These are phyloP conservation scores for Boletus insuetus DNA, from an alignment of 768 basidiomycete genomes.

Conservation along the genomic window DNA sequence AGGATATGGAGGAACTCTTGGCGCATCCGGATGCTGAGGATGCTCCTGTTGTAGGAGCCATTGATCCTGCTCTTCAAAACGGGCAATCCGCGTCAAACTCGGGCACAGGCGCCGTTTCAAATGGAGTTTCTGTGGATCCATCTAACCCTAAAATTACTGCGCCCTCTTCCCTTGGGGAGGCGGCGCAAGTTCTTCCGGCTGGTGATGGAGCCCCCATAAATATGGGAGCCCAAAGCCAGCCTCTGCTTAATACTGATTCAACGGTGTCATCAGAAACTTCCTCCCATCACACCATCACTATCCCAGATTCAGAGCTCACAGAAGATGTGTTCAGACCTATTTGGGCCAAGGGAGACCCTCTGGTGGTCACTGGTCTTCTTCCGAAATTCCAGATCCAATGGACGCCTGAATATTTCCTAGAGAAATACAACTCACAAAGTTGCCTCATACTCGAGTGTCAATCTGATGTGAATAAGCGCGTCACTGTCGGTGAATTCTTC, in stretches of 20 bases:
- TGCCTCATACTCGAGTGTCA: slow-evolving; percentile 84
- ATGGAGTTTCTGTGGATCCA: slow-evolving; percentile 10
- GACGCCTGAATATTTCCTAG: slow-evolving; percentile 80
- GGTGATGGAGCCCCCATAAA: slow-evolving; percentile 6
- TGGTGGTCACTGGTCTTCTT: slow-evolving; percentile 71
- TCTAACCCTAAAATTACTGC: slow-evolving; percentile 1
- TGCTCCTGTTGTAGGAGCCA: slow-evolving; percentile 20
- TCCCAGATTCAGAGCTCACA: slow-evolving; percentile 48
- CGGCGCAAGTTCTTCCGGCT: neutral
- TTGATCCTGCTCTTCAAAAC: slow-evolving; percentile 30
- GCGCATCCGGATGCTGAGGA: slow-evolving; percentile 30
- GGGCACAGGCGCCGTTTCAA: neutral
- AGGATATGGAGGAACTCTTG: slow-evolving; percentile 63
- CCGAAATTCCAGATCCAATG: slow-evolving; percentile 66
- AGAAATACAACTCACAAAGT: slow-evolving; percentile 58
- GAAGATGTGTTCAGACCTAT: slow-evolving; percentile 60
- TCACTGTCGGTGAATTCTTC: slow-evolving; percentile 80
- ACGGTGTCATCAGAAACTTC: slow-evolving; percentile 38
- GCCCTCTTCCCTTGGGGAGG: slow-evolving; percentile 12
- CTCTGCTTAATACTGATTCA: slow-evolving; percentile 1
- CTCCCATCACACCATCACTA: slow-evolving; percentile 44
- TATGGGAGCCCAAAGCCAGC: slow-evolving; percentile 3
- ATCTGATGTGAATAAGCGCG: slow-evolving; percentile 57
- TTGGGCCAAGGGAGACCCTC: slow-evolving; percentile 73
- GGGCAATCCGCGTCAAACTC: slow-evolving; percentile 6